These are phyloP conservation scores for Candida fluviatilis DNA, from an alignment of 805 yeast species.

Conservation along the genomic window DNA sequence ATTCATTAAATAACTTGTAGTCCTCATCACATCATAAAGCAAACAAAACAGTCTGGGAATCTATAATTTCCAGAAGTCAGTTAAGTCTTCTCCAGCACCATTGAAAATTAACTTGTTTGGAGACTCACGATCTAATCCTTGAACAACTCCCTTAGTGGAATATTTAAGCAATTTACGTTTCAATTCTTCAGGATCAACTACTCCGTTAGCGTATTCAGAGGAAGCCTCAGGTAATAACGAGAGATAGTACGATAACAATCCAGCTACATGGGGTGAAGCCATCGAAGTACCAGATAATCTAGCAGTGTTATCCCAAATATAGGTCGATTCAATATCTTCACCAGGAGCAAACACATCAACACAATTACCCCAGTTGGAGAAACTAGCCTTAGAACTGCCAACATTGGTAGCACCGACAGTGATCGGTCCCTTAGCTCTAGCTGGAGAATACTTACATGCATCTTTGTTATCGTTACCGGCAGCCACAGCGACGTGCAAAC, in stretches of 20 bases:
- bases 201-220: constrained; percentile 43
- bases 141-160: constrained; percentile 44
- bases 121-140: constrained; percentile 39
- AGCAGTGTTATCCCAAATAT: constrained; percentile 52
- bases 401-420: constrained; percentile 48
- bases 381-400: constrained; percentile 43
- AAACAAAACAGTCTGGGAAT: not conserved
- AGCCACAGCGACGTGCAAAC: constrained; percentile 57
- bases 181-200: constrained; percentile 49
- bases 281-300: constrained; percentile 57
- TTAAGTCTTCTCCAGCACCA: constrained; percentile 50
- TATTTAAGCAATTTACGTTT: constrained; percentile 49
- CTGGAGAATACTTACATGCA: constrained; percentile 56
- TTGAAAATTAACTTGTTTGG: constrained; percentile 55
- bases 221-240: constrained; percentile 49
- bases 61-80: constrained; percentile 40
- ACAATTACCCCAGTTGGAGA: constrained; percentile 51
- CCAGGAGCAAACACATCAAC: constrained; percentile 54
- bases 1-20: too few species aligned
- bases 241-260: constrained; percentile 50
- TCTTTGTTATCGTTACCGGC: constrained; percentile 61
- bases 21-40: too few species aligned
- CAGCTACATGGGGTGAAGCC: constrained; percentile 59
- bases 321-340: constrained; percentile 51
- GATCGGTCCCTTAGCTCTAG: constrained; percentile 50